Evolutionary conservation across 768 basidiomycete genomes (phyloP).

Genomic region (Collybia sordida): DNA sequence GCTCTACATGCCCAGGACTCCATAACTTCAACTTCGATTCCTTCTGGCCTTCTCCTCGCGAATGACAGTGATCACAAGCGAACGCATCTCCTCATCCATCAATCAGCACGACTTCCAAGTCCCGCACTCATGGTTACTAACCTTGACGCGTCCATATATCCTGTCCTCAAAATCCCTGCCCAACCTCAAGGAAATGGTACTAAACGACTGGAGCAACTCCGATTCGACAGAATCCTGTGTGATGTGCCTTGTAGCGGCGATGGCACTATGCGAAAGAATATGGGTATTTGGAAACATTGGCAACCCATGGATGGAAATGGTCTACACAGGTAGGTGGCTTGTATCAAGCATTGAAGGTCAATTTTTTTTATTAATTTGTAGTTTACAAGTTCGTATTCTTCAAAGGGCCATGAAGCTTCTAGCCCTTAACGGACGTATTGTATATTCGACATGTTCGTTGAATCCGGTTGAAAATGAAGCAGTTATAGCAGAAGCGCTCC

Average conservation of each 20-base stretch:
- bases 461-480: conserved; percentile 99
- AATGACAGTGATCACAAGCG: conserved; percentile 96
- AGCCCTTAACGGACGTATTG: conserved; percentile 79
- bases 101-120: conserved; percentile 90
- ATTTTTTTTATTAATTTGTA: conserved; percentile 24
- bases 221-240: conserved; percentile 92
- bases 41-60: conserved; percentile 86
- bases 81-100: conserved; percentile 95
- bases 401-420: conserved; percentile 91
- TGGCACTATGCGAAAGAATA: conserved; percentile 92
- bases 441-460: conserved; percentile 97
- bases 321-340: conserved; percentile 66
- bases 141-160: conserved; percentile 88
- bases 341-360: neutral
- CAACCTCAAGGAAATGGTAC: conserved; percentile 25
- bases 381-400: conserved; percentile 90
- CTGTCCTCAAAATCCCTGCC: conserved; percentile 55
- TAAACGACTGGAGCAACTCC: conserved; percentile 48
- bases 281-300: conserved; percentile 95
- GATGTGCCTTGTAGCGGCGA: conserved; percentile 99
- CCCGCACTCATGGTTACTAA: conserved; percentile 95
- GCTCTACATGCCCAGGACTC: conserved; percentile 84
- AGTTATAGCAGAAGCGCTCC: conserved; percentile 84
- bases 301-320: conserved; percentile 87
- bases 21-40: conserved; percentile 60